Base-by-base conservation (phyloP, 2,329 filamentous ascomycete species). In the Aspergillus piperis region DNA sequence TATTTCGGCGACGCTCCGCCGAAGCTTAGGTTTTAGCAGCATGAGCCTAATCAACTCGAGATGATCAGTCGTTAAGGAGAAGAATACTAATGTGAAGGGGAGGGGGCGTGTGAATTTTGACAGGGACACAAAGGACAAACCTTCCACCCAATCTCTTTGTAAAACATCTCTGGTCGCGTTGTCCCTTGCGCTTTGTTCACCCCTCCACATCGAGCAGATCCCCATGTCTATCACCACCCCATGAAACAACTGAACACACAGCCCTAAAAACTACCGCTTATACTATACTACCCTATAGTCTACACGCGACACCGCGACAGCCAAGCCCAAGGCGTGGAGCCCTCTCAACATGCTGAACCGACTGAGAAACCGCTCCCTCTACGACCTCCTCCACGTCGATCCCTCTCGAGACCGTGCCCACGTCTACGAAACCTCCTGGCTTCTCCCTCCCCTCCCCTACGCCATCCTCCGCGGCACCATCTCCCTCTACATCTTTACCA, bases 401-500 rank as follows among this genome's bases (percentile, higher is more conserved):
- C 69, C 73, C 5, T 70, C 68, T 15, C 77, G 42, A 61, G 81
- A 83, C 68, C 70, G 74, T 27, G 75, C 84, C 44, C 83, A 89
- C 75, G 86, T 88, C 60, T 92, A 90, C 77, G 86, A 87, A 74
- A 95, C 91, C 15, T 96, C 91, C 13, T 96, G 91, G 90, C 75
- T 93, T 8, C 76, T 96, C n/a, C 76, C 86, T 23, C 89, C 91
- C 0, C 82, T 82, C 68, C 68, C 83, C 1, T 81, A 94, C 51
- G 87, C 86, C 66, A 77, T 73, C 55, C 71, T 84, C 88, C 63
- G 83, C 83, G 52, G 61, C 80, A 42, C 80, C 15, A 64, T 71
- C 42, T 59, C 70, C 6, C 55, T 74, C 44, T 96, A 94, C 78
- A 83, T 86, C 64, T 90, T 95, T 75, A 77, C 82, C 23, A 86